phyloP scores from a whole-genome alignment of 768 basidiomycete species.

The Lepiota brunneoincarnata region DNA sequence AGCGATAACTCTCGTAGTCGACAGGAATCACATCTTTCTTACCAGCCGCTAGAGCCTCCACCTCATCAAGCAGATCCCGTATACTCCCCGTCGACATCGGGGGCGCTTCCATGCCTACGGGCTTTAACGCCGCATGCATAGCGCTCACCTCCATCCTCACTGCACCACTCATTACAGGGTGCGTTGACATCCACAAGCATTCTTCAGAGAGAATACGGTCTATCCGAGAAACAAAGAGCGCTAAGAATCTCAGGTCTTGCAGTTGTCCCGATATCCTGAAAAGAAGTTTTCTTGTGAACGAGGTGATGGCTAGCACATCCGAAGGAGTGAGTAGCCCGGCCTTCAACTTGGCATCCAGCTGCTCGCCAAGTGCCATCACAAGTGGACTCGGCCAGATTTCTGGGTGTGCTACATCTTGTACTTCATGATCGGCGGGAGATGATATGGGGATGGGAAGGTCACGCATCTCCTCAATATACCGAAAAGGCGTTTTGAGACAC shows the following conservation, averaged over 20 bases:
- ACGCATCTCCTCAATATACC: slow-evolving; percentile 75
- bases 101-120: background rate
- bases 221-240: slow-evolving; percentile 31
- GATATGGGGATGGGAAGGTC: slow-evolving; percentile 23
- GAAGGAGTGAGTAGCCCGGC: slow-evolving; percentile 53
- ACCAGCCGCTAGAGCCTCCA: background rate
- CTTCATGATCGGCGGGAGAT: slow-evolving; percentile 1
- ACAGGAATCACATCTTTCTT: background rate
- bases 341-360: slow-evolving; percentile 66
- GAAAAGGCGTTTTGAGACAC: slow-evolving; percentile 79
- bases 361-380: slow-evolving; percentile 78
- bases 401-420: slow-evolving; percentile 3
- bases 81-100: background rate
- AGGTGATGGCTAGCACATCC: slow-evolving; percentile 58
- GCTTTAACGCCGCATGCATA: slow-evolving; percentile 7
- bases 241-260: slow-evolving; percentile 38
- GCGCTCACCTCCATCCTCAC: slow-evolving; percentile 19
- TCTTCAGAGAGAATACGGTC: slow-evolving; percentile 27
- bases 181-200: slow-evolving; percentile 27
- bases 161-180: slow-evolving; percentile 27
- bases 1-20: background rate
- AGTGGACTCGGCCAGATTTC: slow-evolving; percentile 43
- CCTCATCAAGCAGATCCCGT: background rate
- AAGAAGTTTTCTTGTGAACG: slow-evolving; percentile 64
- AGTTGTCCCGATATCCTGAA: slow-evolving; percentile 57